Base-by-base conservation (phyloP, 371 early-diverging fungal species). In the Mortierella sp. region DNA sequence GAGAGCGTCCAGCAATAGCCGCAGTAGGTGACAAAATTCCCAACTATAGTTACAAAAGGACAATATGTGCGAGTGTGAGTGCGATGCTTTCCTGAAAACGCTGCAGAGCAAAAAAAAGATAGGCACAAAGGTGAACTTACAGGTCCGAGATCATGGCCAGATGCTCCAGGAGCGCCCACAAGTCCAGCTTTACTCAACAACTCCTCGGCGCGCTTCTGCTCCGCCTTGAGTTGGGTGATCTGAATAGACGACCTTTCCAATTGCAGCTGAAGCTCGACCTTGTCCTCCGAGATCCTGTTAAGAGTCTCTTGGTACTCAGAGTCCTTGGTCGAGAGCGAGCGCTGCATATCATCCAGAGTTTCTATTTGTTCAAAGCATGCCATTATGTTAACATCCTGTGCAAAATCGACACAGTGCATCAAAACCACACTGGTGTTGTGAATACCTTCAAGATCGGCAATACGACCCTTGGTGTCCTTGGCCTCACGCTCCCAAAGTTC, bases 11-110 rank as follows among this genome's bases (percentile, higher is more conserved):
- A 0, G 91, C 91, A 2, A 91, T 88, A 12, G 88, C 88, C 2
- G 94, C 94, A 0, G 95, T 91, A 11, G 94, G 91, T 44, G 93
- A 92, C 46, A 94, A 63, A 3, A 91, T 73, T 35, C 84, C 81
- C 71, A 82, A 16, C 82, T 81, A 58, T 29, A 21, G 5, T 18
- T 24, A 21, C 24, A 35, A 16, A 35, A 27, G 51, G 51, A 29
- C 18, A 21, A 51, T 74, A 75, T 60, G 29, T 21, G 48, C 70
- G 38, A 24, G 43, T 54, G 18, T n/a, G 70, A 32, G 58, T 29
- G 63, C 2, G 12, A 21, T 12, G 11, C 60, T 38, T 8, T 3
- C 58, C 29, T 70, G 48, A 35, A 44, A 55, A 38, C 27, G 18
- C 5, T 63, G 35, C 29, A 32, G 32, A 12, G 16, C 18, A 18